Base-by-base conservation (phyloP, 1,284 basidiomycete species). In the Malassezia japonica region DNA sequence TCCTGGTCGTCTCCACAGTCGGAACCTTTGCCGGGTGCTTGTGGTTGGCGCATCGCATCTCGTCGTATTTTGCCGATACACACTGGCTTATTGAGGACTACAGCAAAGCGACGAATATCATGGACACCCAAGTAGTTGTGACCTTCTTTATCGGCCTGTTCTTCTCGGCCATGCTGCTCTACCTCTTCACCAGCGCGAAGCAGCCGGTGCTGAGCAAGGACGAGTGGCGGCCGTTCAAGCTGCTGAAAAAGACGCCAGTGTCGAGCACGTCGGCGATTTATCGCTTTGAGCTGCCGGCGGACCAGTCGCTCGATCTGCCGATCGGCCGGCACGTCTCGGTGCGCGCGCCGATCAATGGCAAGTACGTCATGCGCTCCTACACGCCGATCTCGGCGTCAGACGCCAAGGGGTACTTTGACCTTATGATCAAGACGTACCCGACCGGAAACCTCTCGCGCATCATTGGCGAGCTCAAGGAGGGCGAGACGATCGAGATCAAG, bases 361-460 rank as follows among this genome's bases (percentile, higher is more conserved):
- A 95, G 78, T 79, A 84, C 36, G 79, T 98, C 68, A 81, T 83
- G 72, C 82, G 92, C 51, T 88, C 83, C 74, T 98, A 98, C 78
- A 98, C 92, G 10, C 92, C 92, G 40, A 88, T 88, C 25, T 88
- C 85, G 70, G 84, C 84, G 65, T 87, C 96, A 72, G 86, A 92
- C 57, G 84, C 95, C 76, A 80, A 79, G 48, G 94, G 92, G 42
- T 82, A 86, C 76, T 96, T 98, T 73, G 91, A 96, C 75, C 82
- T 98, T 51, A 80, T 98, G 65, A 84, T 98, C 78, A 98, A 98
- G 89, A 81, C 89, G 6, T 98, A 98, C 74, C 88, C 92, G 70
- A 84, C 88, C 73, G 94, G 94, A 55, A 96, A 95, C 77, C 86
- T 98, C 70, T 96, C 92, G 18, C 82, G 83, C 58, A 75, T 79